phyloP scores from a whole-genome alignment of 768 basidiomycete species.

The Tulasnella sp. region DNA sequence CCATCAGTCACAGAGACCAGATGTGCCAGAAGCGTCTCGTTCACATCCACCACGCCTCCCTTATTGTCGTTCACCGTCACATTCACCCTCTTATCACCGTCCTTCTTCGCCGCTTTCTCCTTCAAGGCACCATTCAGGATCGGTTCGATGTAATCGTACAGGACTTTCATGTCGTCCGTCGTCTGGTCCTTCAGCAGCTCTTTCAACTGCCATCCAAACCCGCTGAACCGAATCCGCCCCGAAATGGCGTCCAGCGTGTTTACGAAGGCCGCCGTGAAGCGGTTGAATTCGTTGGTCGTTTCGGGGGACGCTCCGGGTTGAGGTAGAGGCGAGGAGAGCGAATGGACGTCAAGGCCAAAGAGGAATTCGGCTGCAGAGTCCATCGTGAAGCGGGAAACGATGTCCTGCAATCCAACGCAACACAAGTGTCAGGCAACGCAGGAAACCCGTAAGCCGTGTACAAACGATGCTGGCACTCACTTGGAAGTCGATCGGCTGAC shows the following conservation, averaged over 20 bases:
- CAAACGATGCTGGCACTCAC: slow-evolving; percentile 21
- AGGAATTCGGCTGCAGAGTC: slow-evolving; percentile 58
- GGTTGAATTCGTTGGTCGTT: background rate
- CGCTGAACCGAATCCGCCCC: slow-evolving; percentile 19
- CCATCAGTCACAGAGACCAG: slow-evolving; percentile 54
- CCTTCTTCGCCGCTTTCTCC: background rate
- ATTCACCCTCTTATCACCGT: slow-evolving; percentile 24
- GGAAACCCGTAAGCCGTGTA: background rate
- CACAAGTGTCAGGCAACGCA: background rate
- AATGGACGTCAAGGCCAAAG: slow-evolving; percentile 46
- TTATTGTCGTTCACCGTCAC: slow-evolving; percentile 28
- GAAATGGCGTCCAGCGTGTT: background rate
- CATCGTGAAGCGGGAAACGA: slow-evolving; percentile 51
- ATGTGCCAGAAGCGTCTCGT: slow-evolving; percentile 56
- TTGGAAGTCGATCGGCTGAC: slow-evolving; percentile 48
- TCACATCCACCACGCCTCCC: slow-evolving; percentile 22
- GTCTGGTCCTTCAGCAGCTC: slow-evolving; percentile 35
- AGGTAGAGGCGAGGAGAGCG: slow-evolving; percentile 18
- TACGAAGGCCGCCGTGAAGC: background rate
- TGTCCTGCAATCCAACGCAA: slow-evolving; percentile 25
- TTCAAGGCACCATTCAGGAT: slow-evolving; percentile 41
- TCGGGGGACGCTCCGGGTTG: slow-evolving; percentile 17
- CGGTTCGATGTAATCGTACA: slow-evolving; percentile 46
- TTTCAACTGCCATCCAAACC: slow-evolving; percentile 30
- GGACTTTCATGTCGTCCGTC: slow-evolving; percentile 34